Percentiles rank a stretch among this genome's conserved stretches.
These are phyloP conservation scores for Micractinium conductrix DNA, from an alignment of 139 green algal genomes.

Conservation along the genomic window DNA sequence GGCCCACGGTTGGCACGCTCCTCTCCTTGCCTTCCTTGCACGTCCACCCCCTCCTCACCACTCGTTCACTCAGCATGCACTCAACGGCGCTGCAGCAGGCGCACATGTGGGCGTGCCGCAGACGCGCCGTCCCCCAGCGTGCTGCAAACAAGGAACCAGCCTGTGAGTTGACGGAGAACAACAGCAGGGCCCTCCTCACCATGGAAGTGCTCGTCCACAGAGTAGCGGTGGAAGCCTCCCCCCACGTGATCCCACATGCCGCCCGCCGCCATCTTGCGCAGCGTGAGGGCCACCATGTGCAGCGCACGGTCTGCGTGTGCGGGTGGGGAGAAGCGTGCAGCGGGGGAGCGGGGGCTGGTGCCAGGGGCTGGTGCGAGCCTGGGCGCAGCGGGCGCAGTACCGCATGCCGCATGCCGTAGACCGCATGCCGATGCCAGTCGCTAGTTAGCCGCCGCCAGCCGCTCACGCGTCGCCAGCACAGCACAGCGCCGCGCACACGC, in stretches of 20 bases:
- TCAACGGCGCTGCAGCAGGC: too few species aligned
- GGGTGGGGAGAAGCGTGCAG: neutral
- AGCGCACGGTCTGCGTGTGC: conserved; percentile 39
- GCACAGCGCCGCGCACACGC: neutral
- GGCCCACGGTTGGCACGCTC: too few species aligned
- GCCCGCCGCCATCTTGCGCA: conserved; percentile 81
- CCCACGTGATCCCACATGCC: conserved; percentile 90
- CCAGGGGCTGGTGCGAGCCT: neutral
- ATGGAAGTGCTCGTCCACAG: conserved; percentile 13
- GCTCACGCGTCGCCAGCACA: neutral
- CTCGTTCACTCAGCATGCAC: too few species aligned
- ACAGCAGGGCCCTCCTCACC: neutral
- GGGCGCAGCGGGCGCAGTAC: neutral
- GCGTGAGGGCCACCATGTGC: conserved; percentile 61
- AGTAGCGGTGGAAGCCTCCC: conserved; percentile 91
- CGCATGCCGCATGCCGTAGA: neutral
- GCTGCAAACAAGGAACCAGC: too few species aligned
- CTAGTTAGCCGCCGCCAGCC: neutral
- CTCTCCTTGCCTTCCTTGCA: too few species aligned
- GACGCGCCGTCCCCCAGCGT: too few species aligned
- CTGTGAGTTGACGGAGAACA: neutral
- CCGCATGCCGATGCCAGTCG: neutral
- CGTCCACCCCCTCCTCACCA: too few species aligned
- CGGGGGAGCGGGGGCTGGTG: neutral
- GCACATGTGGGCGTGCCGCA: too few species aligned